Base-by-base conservation (phyloP, 371 early-diverging fungal genomes). In the Mucor saturninus region DNA sequence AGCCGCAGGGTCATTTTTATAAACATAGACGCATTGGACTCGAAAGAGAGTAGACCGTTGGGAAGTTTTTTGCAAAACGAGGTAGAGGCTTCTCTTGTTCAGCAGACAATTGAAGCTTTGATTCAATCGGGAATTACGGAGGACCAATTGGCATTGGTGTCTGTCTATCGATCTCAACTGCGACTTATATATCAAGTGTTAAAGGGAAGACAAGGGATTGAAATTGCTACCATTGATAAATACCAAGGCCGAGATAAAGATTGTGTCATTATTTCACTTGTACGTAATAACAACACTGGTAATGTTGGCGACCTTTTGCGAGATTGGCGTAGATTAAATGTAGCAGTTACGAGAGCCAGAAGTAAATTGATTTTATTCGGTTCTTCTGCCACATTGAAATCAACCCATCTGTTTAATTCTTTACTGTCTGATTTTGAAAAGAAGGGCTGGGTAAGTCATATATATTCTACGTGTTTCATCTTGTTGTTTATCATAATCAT, bases 291-390 rank as follows among this genome's bases (percentile, higher is more conserved):
- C 79, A 52, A 69, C 0, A 75, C 83, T 3, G 80, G 76, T 53
- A 88, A 86, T 59, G 93, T 89, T 7, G 98, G 98, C 31, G 94
- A 96, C 38, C 74, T 99, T 11, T 72, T 99, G 45, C 80, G 86
- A 60, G 96, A 97, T 68, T 95, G 95, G 93, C 85, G 94, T 32
- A 88, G 99, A 28, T 79, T 99, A 64, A 99, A 99, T 72, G 99
- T 99, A 9, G 99, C 98, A 0, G 80, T 99, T 40, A 99, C 99
- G 4, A 80, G 99, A 43, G 97, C 99, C 0, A 92, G 90, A 65
- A 71, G 69, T 39, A 97, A 97, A 67, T 71, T 99, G n/a, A 85
- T 98, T 38, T 73, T 99, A 5, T 77, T 99, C 64, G 99, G 99
- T 1, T 95, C 94, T 1, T 60, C 65, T 6, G 70, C 72, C 3